Base-by-base conservation (phyloP, 495 filamentous ascomycete genomes). In the Evernia prunastri region DNA sequence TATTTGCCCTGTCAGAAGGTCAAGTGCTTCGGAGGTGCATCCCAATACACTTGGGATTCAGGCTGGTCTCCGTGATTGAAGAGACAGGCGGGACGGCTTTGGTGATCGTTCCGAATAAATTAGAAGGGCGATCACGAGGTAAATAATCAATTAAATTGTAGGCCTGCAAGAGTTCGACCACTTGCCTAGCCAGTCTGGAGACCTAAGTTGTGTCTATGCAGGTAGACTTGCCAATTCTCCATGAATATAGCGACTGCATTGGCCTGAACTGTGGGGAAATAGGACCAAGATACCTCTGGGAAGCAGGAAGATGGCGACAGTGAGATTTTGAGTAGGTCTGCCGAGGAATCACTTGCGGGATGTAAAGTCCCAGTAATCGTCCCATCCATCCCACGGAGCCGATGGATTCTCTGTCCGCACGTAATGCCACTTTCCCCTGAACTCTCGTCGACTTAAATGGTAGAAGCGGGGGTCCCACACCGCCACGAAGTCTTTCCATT, bases 381-480 rank as follows among this genome's bases (percentile, higher is more conserved):
- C n/a, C 45, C 25, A 25, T 49, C 45, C 25, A 47, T 49, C 45
- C 45, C n/a, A 49, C n/a, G n/a, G n/a, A n/a, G n/a, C n/a, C n/a
- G n/a, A n/a, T 25, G 45, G n/a, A 49, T 49, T 1, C n/a, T 25
- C n/a, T 49, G 23, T 23, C 6, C 23, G 11, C 45, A 58, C 56
- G 37, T 58, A 58, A 39, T 36, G 20, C 27, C 3, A 15, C 56
- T 58, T 58, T 39, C 56, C 56, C 56, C 6, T 25, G 56, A 58
- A 58, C 20, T 39, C 20, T 33, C 6, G 35, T 18, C 15, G 0
- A 36, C 56, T n/a, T n/a, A 23, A 27, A 39, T 0, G 10, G 6
- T 58, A 23, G 15, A 35, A 58, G 12, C 15, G 20, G 20, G 33
- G 56, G 17, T 20, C 23, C 59, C 59, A 61, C 45, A 27, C 33